Base-by-base conservation (phyloP, 192 early-diverging fungal genomes). In the Ambispora gerdemannii region DNA sequence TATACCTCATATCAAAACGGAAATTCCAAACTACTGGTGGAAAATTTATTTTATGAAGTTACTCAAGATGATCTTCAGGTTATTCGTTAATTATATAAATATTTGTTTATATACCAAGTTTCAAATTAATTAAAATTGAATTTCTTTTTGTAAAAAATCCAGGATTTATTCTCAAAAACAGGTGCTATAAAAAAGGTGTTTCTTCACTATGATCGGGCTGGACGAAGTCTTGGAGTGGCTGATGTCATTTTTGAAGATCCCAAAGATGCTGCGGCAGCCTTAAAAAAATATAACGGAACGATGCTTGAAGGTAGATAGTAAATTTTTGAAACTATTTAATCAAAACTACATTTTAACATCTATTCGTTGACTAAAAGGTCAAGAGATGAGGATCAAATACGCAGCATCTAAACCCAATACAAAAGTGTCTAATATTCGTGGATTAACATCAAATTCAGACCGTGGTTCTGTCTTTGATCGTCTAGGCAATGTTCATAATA, bases 41-140 rank as follows among this genome's bases (percentile, higher is more conserved):
- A 86, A 63, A 86, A 86, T 60, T 43, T 86, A 59, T 81, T 82
- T 62, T 86, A 86, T 67, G 77, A 83, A 65, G 84, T 86, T 15
- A 86, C 84, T 19, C 74, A 83, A 76, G 73, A 79, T 27, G 84
- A 86, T 63, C 70, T 86, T 38, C 67, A 80, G 72, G 84, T 85
- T 72, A 19, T 50, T 36, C 35, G 8, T 19, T 0, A n/a, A 33
- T n/a, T 0, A 0, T 3, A 30, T 4, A 4, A 30, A 28, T 56
- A 28, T 50, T 47, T 70, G 11, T 33, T 53, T 4, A 2, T 58
- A 13, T 13, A 20, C 55, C 13, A 58, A 13, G 17, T 56, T 69
- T 28, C 20, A 50, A 35, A 43, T n/a, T n/a, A n/a, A n/a, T n/a
- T n/a, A n/a, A n/a, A n/a, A n/a, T n/a, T n/a, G n/a, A n/a, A n/a